A percentile compares a stretch with the other conserved stretches of the same genome.
Conservation (phyloP, 108 stramenopile genomes). For the Cylindrotheca fusiformis region DNA sequence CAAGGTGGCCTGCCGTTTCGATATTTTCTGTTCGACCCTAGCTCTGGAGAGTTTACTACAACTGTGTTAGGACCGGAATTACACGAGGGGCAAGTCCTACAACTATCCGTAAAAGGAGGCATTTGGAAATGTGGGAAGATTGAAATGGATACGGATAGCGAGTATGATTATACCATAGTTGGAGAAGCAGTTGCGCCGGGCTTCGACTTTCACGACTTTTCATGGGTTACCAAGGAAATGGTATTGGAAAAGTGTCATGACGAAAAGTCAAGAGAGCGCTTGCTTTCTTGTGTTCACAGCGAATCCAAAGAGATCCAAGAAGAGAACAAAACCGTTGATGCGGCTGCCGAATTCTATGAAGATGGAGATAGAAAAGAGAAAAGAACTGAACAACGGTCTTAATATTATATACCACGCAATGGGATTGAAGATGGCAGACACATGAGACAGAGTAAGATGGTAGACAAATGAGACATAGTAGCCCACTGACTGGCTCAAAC, state of each 20-base stretch:
- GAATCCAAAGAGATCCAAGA: neutral
- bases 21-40: constrained; percentile 13
- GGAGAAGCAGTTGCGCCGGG: constrained; percentile 39
- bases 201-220: constrained; percentile 41
- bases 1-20: constrained; percentile 22
- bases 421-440: too few relatives aligned
- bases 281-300: neutral
- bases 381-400: neutral
- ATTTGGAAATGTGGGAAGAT: constrained; percentile 18
- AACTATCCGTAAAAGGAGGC: constrained; percentile 18
- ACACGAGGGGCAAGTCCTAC: constrained; percentile 12
- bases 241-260: neutral
- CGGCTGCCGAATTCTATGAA: constrained; percentile 3
- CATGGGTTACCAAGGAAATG: constrained; percentile 16
- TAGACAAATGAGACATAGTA: too few relatives aligned
- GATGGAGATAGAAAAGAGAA: neutral
- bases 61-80: constrained; percentile 17
- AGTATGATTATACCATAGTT: constrained; percentile 16
- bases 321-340: neutral
- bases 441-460: too few relatives aligned
- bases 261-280: neutral
- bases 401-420: too few relatives aligned
- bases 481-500: too few relatives aligned
- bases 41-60: neutral
- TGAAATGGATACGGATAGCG: neutral